Conservation (phyloP, 169 alveolate genomes). For the Prorocentrum cordatum region DNA sequence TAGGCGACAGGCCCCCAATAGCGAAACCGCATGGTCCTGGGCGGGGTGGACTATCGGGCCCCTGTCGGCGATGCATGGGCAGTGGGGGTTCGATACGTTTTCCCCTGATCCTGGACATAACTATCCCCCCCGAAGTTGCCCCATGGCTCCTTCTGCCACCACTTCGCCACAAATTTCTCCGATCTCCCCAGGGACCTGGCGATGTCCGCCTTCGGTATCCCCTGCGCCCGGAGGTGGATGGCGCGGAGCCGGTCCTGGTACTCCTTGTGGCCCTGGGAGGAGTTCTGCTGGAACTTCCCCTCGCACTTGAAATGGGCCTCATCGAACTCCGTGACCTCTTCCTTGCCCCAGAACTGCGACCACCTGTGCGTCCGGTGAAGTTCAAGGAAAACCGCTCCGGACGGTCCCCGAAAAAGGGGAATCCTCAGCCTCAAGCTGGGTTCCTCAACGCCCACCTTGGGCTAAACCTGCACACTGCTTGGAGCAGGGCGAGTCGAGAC, state of each 20-base stretch:
- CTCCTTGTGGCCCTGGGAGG: slow-evolving; percentile 48
- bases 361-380: background rate
- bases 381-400: background rate
- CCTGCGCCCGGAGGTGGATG: slow-evolving; percentile 31
- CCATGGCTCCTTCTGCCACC: slow-evolving; percentile 24
- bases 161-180: slow-evolving; percentile 41
- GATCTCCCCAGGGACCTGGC: slow-evolving; percentile 32
- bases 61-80: too few relatives aligned
- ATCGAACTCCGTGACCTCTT: slow-evolving; percentile 55
- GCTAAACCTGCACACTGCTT: too few relatives aligned
- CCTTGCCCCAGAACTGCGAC: slow-evolving; percentile 31
- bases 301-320: slow-evolving; percentile 23
- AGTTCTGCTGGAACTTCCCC: slow-evolving; percentile 23
- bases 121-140: too few relatives aligned
- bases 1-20: background rate
- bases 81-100: too few relatives aligned
- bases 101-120: too few relatives aligned
- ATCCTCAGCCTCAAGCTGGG: too few relatives aligned
- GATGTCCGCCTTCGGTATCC: background rate
- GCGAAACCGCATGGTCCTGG: too few relatives aligned
- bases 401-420: background rate
- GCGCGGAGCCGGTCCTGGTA: slow-evolving; percentile 50
- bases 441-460: too few relatives aligned
- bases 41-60: background rate
- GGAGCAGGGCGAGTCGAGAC: too few relatives aligned